Evolutionary conservation across 257 asterid genomes (phyloP), one percentile per base, ranked within the genome.

Genomic region (Salvia hispanica): DNA sequence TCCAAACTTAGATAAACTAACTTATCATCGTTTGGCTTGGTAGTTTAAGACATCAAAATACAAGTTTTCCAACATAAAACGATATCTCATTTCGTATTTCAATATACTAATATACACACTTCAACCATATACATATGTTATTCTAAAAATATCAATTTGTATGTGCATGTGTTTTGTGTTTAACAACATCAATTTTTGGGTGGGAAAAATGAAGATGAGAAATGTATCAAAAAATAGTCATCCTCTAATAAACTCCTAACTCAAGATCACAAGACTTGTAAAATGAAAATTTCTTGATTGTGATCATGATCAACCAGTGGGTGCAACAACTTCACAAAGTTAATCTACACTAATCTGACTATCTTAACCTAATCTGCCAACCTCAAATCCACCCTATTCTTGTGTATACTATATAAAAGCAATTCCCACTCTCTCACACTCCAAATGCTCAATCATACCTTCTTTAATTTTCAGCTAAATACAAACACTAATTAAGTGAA

Each of bases 361-460:
- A 78, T 77, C 80, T 62, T 50, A 80, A 84, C 91, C 92, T 80
- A 83, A 86, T 84, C 88, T 72, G 88, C 94, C 96, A 76, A 88
- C 84, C 84, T 68, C 72, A 68, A 43, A 81, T 70, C 88, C 64
- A 77, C 85, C 76, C 81, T 50, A 52, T 50, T 66, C 79, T 75
- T 57, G 12, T 69, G 69, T 86, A 80, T 90, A 21, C 25, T 21
- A 25, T 25, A 84, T 90, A 83, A 62, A 82, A 81, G 64, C 15
- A 76, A 62, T 48, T 77, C 77, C 52, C 72, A 47, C 62, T 78
- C 79, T 72, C 67, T 59, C 90, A 76, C 88, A 77, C 69, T 0
- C n/a, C 64, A 74, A 77, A 45, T 40, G 48, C 4, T 58, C 40
- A 31, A 25, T 70, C 51, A 18, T 9, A n/a, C n/a, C n/a, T n/a